These are phyloP conservation scores for Trichophyton benhamiae DNA, from an alignment of 2,329 filamentous ascomycete genomes.

Conservation along the genomic window DNA sequence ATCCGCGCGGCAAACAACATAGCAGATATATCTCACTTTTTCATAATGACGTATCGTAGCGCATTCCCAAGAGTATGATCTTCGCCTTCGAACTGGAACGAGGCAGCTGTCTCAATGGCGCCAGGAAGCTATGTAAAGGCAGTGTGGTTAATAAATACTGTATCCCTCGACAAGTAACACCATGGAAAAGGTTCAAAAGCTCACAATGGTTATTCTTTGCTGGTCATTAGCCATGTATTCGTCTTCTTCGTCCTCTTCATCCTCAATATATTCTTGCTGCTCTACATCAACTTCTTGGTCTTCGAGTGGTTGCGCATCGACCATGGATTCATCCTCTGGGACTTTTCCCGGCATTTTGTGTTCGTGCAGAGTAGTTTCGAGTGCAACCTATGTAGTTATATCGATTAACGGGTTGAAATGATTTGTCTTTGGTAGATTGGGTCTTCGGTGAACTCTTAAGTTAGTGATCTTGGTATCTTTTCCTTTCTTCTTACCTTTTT, in stretches of 20 bases:
- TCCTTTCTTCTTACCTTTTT: too few species aligned
- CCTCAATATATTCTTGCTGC: conserved; percentile 38
- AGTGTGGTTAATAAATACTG: background rate
- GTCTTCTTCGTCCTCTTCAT: conserved; percentile 39
- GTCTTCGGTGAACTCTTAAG: background rate
- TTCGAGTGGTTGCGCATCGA: conserved; percentile 22
- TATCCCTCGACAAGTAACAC: too few species aligned
- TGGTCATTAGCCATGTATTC: conserved; percentile 28
- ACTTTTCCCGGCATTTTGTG: conserved; percentile 27
- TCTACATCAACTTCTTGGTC: conserved; percentile 23
- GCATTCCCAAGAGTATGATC: conserved; percentile 94
- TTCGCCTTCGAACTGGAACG: conserved; percentile 87
- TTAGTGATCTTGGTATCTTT: background rate
- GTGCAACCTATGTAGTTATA: background rate
- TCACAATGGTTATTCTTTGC: conserved; percentile 52
- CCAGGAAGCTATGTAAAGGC: conserved; percentile 56
- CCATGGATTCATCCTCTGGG: conserved; percentile 33
- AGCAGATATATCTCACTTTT: conserved; percentile 56
- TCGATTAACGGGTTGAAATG: background rate
- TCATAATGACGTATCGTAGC: conserved; percentile 91
- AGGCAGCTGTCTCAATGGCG: conserved; percentile 72
- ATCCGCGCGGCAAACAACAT: background rate
- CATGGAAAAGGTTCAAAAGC: background rate
- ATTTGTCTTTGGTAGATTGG: background rate
- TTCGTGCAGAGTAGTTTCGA: background rate